phyloP scores from a whole-genome alignment of 83 land plant species.

The Thuja plicata region DNA sequence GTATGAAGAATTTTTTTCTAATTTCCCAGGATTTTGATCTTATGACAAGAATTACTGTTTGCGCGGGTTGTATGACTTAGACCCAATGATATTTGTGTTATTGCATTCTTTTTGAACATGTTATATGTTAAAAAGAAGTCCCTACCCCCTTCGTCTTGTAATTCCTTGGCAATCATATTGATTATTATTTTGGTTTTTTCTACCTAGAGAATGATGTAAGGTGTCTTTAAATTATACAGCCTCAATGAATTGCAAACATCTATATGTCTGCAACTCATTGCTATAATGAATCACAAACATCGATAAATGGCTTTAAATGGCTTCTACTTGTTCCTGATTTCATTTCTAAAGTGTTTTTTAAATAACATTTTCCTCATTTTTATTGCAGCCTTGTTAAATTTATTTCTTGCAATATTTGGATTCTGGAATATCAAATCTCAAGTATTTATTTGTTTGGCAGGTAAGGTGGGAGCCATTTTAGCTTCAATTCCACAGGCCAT shows the following conservation, averaged over 20 bases:
- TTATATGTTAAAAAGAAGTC: not conserved
- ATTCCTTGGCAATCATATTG: not conserved
- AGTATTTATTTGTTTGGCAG: slow-evolving; percentile 33
- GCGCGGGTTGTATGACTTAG: not conserved
- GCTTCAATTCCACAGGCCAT: slow-evolving; percentile 92
- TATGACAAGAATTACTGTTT: not conserved
- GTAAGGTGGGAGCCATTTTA: slow-evolving; percentile 89
- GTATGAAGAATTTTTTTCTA: slow-evolving; percentile 29
- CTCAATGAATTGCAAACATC: not conserved
- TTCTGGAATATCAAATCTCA: not conserved
- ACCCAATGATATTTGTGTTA: not conserved
- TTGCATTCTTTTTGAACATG: not conserved
- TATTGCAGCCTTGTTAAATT: not conserved
- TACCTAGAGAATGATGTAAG: not conserved
- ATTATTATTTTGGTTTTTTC: not conserved
- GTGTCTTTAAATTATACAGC: not conserved
- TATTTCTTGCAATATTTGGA: not conserved
- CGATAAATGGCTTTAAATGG: not conserved
- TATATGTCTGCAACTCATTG: not conserved
- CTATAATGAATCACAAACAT: not conserved
- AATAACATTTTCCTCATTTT: not conserved
- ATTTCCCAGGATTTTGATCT: not conserved
- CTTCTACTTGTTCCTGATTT: not conserved
- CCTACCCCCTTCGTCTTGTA: not conserved
- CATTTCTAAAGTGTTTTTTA: not conserved